Evolutionary conservation across 2,329 filamentous ascomycete genomes (phyloP), one percentile per base, ranked within the genome.

Genomic region (Drechmeria coniospora): DNA sequence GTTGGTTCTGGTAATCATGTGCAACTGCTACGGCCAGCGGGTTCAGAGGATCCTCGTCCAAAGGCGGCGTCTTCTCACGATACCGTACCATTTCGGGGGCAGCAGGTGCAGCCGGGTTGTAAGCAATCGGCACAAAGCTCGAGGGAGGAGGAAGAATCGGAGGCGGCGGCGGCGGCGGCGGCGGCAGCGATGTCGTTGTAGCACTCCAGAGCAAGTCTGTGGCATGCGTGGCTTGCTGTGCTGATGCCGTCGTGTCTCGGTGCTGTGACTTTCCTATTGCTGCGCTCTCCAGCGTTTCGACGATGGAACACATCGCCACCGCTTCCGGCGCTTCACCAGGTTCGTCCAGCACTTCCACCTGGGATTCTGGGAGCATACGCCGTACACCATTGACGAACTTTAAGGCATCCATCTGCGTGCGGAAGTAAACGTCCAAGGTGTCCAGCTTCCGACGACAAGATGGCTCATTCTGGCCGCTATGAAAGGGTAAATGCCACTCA

Each of bases 381-480:
- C 74, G 61, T 30, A 82, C 57, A 10, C 71, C 73, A 40, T 76
- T 76, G 34, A 84, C 55, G 37, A 86, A 80, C 31, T 72, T 65
- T 16, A 72, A 56, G 1, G 79, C 78, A 51, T 86, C 79, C 31
- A 72, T 62, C 34, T 72, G 68, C 0, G 73, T 81, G 77, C 78
- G 84, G 44, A 86, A 79, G 55, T 87, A 87, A 10, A 86, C 57
- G 44, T 86, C 79, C 32, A 86, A 48, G 0, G 74, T 76, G 46
- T 82, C 74, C 6, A 87, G 64, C 46, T 72, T 74, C 55, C 83
- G 83, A 59, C 83, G 70, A 49, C 83, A 84, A 49, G 79, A 82
- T 46, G 68, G 74, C 50, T 84, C 71, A 50, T 82, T 81, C 27
- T 63, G 63, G 2, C 71, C 70, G 47, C 86, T 78, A 47, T 67